Conservation (phyloP, 2,329 filamentous ascomycete genomes). For the Aspergillus brunneoviolaceus region DNA sequence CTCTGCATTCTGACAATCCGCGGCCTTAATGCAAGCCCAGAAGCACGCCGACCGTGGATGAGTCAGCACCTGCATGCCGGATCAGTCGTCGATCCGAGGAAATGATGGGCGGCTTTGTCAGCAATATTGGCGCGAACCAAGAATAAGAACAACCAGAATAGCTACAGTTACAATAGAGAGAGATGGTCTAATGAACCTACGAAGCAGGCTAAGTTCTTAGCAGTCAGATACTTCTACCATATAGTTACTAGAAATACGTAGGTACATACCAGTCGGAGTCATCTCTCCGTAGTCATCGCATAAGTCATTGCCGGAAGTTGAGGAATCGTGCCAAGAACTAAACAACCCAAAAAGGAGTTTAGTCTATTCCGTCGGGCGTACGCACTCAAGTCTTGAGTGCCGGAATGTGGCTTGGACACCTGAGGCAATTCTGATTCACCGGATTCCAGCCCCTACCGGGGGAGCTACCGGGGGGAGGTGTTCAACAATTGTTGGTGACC, state of each 20-base stretch:
- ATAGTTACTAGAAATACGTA: not conserved
- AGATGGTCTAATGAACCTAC: not conserved
- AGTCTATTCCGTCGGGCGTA: too few relatives aligned
- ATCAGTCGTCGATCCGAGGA: constrained; percentile 6
- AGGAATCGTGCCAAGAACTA: not conserved
- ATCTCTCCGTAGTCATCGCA: too few relatives aligned
- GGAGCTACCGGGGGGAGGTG: not conserved
- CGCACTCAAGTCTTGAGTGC: not conserved
- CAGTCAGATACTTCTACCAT: too few relatives aligned
- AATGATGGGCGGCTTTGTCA: not conserved
- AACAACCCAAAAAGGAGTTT: not conserved
- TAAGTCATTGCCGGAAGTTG: not conserved
- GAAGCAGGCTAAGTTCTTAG: too few relatives aligned
- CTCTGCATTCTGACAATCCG: not conserved
- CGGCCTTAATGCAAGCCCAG: not conserved
- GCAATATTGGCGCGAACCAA: not conserved
- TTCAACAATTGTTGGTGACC: too few relatives aligned
- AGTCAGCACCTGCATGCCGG: constrained; percentile 9
- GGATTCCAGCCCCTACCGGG: not conserved
- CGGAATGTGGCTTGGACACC: not conserved
- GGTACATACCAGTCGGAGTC: too few relatives aligned
- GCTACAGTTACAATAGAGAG: not conserved
- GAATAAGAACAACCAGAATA: not conserved
- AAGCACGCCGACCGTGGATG: not conserved
- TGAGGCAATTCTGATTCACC: not conserved